Evolutionary conservation across 2,329 filamentous ascomycete species (phyloP).

Genomic region (Byssothecium circinans): DNA sequence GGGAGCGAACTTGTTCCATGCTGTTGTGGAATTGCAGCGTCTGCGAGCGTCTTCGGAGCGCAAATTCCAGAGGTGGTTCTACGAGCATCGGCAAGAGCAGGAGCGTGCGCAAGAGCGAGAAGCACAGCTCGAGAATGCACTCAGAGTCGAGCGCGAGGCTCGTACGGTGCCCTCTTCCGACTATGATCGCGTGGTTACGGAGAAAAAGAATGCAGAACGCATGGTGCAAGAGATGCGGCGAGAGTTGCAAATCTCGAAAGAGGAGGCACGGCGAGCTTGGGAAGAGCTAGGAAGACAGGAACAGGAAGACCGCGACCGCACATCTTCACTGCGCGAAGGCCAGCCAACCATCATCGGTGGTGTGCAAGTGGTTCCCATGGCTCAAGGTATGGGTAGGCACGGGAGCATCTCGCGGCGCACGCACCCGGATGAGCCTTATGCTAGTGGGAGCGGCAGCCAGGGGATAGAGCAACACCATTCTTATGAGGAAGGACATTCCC

Average conservation of each 20-base stretch:
- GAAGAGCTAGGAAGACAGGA: constrained; percentile 93
- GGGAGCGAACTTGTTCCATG: constrained; percentile 95
- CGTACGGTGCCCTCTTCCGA: constrained; percentile 68
- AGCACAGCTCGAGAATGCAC: constrained; percentile 72
- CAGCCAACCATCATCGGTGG: constrained; percentile 88
- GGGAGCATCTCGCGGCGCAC: constrained; percentile 50
- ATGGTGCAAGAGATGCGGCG: constrained; percentile 87
- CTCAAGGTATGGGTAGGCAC: constrained; percentile 64
- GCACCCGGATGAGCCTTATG: constrained; percentile 36
- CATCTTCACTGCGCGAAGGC: constrained; percentile 80
- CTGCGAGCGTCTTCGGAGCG: constrained; percentile 92
- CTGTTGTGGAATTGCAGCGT: constrained; percentile 92
- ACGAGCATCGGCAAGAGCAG: constrained; percentile 85
- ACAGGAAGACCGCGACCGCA: constrained; percentile 88
- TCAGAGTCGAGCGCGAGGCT: constrained; percentile 73
- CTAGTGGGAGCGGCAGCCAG: constrained; percentile 35
- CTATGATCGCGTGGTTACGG: constrained; percentile 67
- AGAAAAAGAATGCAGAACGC: constrained; percentile 71
- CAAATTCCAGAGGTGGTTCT: constrained; percentile 99
- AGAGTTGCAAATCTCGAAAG: constrained; percentile 91
- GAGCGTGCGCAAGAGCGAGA: constrained; percentile 83
- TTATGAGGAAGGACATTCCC: constrained; percentile 55
- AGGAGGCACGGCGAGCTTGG: constrained; percentile 93
- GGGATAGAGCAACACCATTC: constrained; percentile 50
- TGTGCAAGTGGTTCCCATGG: constrained; percentile 94